Conservation (phyloP, 2,329 filamentous ascomycete genomes). For the Fusarium camptoceras region DNA sequence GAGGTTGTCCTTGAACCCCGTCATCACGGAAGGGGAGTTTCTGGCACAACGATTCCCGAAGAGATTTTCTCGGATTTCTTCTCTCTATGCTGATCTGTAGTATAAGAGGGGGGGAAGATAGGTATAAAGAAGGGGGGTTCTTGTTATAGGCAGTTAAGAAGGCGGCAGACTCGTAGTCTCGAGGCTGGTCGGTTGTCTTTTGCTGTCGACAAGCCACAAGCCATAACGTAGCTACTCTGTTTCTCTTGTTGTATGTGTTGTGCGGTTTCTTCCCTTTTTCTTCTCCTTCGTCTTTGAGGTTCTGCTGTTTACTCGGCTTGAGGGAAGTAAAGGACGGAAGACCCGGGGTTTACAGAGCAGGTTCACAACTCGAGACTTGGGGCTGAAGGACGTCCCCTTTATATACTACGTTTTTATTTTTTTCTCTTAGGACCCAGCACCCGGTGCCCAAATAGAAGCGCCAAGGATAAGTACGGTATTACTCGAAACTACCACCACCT, state of each 20-base stretch:
- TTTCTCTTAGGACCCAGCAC: conserved; percentile 9
- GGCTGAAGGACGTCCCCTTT: conserved; percentile 34
- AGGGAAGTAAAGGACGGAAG: not conserved
- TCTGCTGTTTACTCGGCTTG: conserved; percentile 9
- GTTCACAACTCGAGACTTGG: conserved; percentile 14
- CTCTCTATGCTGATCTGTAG: conserved; percentile 14
- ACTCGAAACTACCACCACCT: conserved; percentile 25
- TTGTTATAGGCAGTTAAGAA: conserved; percentile 45
- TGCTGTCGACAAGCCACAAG: conserved; percentile 44
- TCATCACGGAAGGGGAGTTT: conserved; percentile 42
- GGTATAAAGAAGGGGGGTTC: conserved; percentile 18
- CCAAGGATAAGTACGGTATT: conserved; percentile 20
- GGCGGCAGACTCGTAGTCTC: conserved; percentile 46
- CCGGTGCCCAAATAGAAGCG: conserved; percentile 20
- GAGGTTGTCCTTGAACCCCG: conserved; percentile 41
- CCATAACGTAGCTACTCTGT: conserved; percentile 42
- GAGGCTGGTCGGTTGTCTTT: conserved; percentile 44
- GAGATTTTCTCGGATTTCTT: conserved; percentile 13
- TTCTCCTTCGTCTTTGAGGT: conserved; percentile 13
- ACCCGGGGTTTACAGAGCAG: conserved; percentile 20
- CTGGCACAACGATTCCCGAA: conserved; percentile 11
- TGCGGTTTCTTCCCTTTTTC: conserved; percentile 14
- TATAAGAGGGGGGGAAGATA: not conserved
- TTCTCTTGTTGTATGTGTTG: conserved; percentile 12
- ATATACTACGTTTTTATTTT: conserved; percentile 27